Conservation (phyloP, 495 filamentous ascomycete species). For the Talaromyces borbonicus region DNA sequence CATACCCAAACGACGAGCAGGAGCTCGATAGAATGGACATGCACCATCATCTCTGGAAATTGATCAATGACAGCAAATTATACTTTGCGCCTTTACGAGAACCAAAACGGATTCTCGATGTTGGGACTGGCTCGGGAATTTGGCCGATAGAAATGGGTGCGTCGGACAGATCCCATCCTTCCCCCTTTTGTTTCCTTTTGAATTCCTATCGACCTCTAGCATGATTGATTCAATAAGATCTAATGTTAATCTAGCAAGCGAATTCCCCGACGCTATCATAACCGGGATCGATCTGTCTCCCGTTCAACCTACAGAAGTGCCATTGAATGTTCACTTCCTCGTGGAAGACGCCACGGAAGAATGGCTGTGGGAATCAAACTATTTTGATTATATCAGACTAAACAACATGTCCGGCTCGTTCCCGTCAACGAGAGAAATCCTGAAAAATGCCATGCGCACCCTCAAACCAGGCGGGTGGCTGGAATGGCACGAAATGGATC, state of each 20-base stretch:
- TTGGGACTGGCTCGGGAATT: conserved; percentile 62
- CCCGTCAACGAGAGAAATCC: conserved; percentile 28
- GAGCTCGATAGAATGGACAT: conserved; percentile 47
- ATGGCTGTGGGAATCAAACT: conserved; percentile 36
- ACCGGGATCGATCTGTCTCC: conserved; percentile 55
- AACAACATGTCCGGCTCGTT: conserved; percentile 34
- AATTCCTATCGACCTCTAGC: no score
- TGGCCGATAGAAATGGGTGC: conserved; percentile 59
- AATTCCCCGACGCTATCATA: conserved; percentile 46
- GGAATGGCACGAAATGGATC: conserved; percentile 53
- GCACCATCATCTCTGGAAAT: conserved; percentile 51
- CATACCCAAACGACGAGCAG: conserved; percentile 49
- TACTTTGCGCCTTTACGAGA: conserved; percentile 51
- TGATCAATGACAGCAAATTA: conserved; percentile 39
- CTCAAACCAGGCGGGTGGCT: conserved; percentile 57
- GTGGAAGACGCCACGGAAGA: conserved; percentile 43
- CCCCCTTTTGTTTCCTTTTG: conserved; percentile 12
- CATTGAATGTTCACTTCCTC: conserved; percentile 51
- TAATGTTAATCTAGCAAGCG: conserved; percentile 20
- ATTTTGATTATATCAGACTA: conserved; percentile 41
- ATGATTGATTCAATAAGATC: background rate
- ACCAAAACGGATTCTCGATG: conserved; percentile 51
- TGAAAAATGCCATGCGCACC: conserved; percentile 36
- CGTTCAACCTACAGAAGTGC: conserved; percentile 49
- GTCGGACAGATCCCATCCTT: no score